These are phyloP conservation scores for Brachypodium distachyon DNA, from an alignment of 202 grass and related monocot species.

Conservation along the genomic window DNA sequence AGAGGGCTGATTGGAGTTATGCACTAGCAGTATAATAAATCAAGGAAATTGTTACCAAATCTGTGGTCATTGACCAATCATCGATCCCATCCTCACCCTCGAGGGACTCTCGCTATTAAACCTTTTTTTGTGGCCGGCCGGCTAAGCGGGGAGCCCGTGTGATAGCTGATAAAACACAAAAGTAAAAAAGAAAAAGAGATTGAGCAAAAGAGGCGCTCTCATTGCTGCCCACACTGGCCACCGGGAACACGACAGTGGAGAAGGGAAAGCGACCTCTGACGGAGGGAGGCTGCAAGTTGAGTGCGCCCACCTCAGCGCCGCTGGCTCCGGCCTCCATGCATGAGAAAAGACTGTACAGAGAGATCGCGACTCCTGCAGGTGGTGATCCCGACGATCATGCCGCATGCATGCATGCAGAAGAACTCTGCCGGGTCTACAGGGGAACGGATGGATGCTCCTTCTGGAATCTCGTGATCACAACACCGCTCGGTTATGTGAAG, in stretches of 20 bases:
- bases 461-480: not conserved
- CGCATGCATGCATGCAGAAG: not conserved
- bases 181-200: too few relatives aligned
- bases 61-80: not conserved
- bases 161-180: not conserved
- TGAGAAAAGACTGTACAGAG: not conserved
- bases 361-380: not conserved
- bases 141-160: constrained; percentile 2
- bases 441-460: not conserved
- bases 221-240: too few relatives aligned
- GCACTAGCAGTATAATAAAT: not conserved
- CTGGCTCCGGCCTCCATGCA: not conserved
- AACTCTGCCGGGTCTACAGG: not conserved
- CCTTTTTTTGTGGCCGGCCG: not conserved
- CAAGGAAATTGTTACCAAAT: not conserved
- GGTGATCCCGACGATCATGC: not conserved
- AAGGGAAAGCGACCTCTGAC: constrained; percentile 10
- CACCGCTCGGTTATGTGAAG: not conserved
- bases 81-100: not conserved
- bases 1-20: not conserved
- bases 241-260: not conserved
- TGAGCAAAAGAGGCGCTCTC: not conserved
- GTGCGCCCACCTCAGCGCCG: too few relatives aligned
- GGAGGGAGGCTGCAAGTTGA: not conserved
- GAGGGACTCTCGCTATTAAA: not conserved